phyloP scores from a whole-genome alignment of 2,329 filamentous ascomycete species.

The Metarhizium robertsii region DNA sequence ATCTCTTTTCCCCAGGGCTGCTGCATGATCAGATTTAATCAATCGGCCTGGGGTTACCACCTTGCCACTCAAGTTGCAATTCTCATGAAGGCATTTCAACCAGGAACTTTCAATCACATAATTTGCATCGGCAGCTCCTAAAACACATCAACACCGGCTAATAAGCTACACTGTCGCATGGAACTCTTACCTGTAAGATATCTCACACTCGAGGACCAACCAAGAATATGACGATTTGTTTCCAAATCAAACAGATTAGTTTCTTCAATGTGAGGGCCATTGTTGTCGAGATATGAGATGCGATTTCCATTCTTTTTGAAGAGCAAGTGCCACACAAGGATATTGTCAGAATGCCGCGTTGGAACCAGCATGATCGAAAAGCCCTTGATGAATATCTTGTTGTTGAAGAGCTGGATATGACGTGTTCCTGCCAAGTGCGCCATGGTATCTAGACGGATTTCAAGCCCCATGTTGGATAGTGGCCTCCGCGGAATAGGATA shows the following conservation, averaged over 20 bases:
- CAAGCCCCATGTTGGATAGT: slow-evolving; percentile 1
- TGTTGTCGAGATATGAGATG: neutral
- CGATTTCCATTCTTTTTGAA: neutral
- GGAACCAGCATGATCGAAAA: slow-evolving; percentile 9
- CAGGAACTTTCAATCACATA: neutral
- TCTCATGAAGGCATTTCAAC: no score
- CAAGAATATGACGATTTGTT: neutral
- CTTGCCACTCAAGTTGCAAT: no score
- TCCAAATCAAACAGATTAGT: neutral
- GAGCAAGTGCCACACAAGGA: slow-evolving; percentile 8
- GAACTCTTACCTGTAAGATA: neutral
- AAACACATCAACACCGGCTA: neutral
- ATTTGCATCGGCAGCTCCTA: neutral
- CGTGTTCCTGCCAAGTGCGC: neutral
- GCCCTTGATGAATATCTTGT: slow-evolving; percentile 6
- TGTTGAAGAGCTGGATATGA: slow-evolving; percentile 1
- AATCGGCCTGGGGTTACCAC: no score
- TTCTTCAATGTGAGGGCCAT: neutral
- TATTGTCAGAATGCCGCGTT: neutral
- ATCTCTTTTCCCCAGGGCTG: no score
- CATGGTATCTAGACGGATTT: slow-evolving; percentile 5
- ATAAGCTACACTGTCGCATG: no score
- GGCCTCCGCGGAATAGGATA: slow-evolving; percentile 6
- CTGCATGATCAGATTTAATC: no score
- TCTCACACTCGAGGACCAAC: neutral